Evolutionary conservation across 192 early-diverging fungal genomes (phyloP).

Genomic region (Cladochytrium replicatum): DNA sequence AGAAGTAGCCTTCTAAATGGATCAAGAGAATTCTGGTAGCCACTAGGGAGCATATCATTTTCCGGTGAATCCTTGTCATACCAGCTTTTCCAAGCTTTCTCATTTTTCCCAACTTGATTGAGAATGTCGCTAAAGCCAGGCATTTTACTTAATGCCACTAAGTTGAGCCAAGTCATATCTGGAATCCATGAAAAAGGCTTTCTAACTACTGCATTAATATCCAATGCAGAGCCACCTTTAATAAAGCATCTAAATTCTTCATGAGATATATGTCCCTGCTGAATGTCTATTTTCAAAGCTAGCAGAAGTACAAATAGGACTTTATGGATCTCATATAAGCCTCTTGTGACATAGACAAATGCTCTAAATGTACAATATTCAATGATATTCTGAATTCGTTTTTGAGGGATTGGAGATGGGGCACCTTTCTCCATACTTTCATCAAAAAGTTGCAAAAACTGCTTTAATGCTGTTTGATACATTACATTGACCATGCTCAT

Average conservation of each 20-base stretch:
- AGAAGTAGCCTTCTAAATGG: slow-evolving; percentile 49
- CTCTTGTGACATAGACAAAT: slow-evolving; percentile 47
- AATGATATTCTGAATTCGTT: slow-evolving; percentile 58
- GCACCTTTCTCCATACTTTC: slow-evolving; percentile 55
- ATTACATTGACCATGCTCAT: slow-evolving; percentile 60
- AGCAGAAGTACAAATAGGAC: slow-evolving; percentile 49
- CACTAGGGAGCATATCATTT: slow-evolving; percentile 49
- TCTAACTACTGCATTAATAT: slow-evolving; percentile 55
- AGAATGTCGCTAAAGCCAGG: slow-evolving; percentile 52
- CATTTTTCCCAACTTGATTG: slow-evolving; percentile 58
- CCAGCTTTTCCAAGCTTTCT: slow-evolving; percentile 55
- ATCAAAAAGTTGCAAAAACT: slow-evolving; percentile 57
- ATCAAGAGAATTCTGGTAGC: slow-evolving; percentile 50
- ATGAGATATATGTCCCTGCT: slow-evolving; percentile 34
- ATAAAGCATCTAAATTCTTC: slow-evolving; percentile 58
- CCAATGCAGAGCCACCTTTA: slow-evolving; percentile 54
- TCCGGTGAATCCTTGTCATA: slow-evolving; percentile 57
- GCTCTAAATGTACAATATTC: slow-evolving; percentile 54
- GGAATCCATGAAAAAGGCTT: slow-evolving; percentile 63
- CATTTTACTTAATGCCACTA: slow-evolving; percentile 53
- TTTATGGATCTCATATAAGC: slow-evolving; percentile 57
- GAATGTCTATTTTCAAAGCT: slow-evolving; percentile 54
- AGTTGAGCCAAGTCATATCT: slow-evolving; percentile 57
- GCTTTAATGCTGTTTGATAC: slow-evolving; percentile 57
- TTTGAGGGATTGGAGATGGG: slow-evolving; percentile 54